Conservation (phyloP, 345 rosid species). For the Adansonia digitata region DNA sequence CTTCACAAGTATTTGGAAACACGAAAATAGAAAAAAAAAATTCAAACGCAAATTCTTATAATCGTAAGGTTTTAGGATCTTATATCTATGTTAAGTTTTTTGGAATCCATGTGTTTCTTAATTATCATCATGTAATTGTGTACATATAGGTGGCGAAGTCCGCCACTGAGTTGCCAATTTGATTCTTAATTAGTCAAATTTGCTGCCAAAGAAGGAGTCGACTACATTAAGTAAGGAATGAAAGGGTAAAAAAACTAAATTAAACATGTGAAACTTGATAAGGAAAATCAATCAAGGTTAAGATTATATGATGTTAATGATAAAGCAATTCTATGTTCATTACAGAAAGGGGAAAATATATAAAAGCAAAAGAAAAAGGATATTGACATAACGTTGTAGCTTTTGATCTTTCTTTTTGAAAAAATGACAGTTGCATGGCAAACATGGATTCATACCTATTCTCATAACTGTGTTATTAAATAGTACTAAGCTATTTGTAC, state of each 20-base stretch:
- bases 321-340: background rate
- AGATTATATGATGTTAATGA: background rate
- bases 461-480: too few species aligned
- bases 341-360: background rate
- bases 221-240: too few species aligned
- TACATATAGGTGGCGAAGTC: background rate
- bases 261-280: too few species aligned
- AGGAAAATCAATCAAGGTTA: background rate
- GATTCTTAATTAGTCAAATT: background rate
- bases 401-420: conserved; percentile 1
- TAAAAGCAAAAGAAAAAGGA: background rate
- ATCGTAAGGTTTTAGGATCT: background rate
- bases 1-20: background rate
- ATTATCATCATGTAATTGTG: too few species aligned
- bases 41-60: background rate
- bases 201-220: background rate
- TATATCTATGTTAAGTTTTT: too few species aligned
- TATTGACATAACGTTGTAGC: background rate
- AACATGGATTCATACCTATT: background rate
- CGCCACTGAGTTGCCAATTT: background rate
- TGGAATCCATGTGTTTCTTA: too few species aligned
- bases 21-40: background rate
- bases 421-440: conserved; percentile 4
- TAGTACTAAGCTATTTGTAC: background rate
- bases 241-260: too few species aligned